Base-by-base conservation (phyloP, 768 basidiomycete genomes). In the Lactarius deliciosus region DNA sequence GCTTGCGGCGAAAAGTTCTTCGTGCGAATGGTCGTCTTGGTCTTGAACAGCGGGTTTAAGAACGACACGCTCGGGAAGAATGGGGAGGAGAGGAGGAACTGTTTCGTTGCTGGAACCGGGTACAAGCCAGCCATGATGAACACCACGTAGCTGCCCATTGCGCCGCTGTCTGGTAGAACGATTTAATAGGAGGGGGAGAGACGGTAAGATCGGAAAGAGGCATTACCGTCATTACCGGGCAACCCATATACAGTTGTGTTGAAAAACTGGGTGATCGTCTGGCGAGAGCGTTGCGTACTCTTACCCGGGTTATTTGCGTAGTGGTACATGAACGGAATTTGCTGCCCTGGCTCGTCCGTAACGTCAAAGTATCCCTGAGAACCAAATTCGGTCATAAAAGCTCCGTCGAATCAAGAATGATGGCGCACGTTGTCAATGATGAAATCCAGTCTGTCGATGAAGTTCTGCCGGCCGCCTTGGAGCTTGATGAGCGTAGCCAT, bases 291-390 rank as follows among this genome's bases (percentile, higher is more conserved):
- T 70, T 84, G 83, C 3, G 85, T 85, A 72, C 85, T 87, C 22
- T 83, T 73, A 2, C 85, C 85, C 0, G 87, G 86, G 2, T 78
- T 77, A 72, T 87, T 82, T 2, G 83, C 86, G 69, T 88, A 88
- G 75, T 88, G 86, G 70, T 87, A 87, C 86, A 87, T 87, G 74
- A 81, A 86, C 0, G 86, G 86, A 70, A 88, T 87, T 69, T 87
- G 85, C 69, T 86, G 85, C 3, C 86, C 86, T 0, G 86, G 86
- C 70, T 88, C 87, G 71, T 88, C 80, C 10, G 86, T 86, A 0
- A 80, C 77, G 64, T 87, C 86, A 68, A 87, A 87, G 73, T 86
- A 88, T 47, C 78, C 77, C 82, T 87, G 59, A 20, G 32, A 55
- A 59, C 10, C 15, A 16, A 57, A 11, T 34, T 45, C 32, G 53